Evolutionary conservation across 148 eudicot genomes (phyloP).

Genomic region (Camellia granthamiana): DNA sequence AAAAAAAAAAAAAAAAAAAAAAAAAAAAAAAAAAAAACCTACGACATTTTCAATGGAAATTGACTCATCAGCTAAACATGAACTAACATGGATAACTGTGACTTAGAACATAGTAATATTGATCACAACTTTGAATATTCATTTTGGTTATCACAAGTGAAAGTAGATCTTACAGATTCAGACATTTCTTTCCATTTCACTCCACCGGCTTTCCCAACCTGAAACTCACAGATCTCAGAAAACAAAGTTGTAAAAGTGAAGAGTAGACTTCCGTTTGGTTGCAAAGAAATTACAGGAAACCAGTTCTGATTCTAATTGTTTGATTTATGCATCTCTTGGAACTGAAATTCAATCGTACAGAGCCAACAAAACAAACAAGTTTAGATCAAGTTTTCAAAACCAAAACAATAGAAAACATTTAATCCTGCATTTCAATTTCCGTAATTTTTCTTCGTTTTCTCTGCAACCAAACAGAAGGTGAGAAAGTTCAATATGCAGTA

Average conservation of each 20-base stretch:
- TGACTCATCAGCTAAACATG: not conserved
- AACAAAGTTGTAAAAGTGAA: not conserved
- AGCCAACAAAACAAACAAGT: not conserved
- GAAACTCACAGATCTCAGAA: not conserved
- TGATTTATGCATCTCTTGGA: not conserved
- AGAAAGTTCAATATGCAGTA: no score
- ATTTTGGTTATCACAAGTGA: not conserved
- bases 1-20: no score
- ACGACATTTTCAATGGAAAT: not conserved
- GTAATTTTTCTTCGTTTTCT: not conserved
- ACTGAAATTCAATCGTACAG: not conserved
- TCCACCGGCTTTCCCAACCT: conserved; percentile 29
- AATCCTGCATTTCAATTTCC: not conserved
- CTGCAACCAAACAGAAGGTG: not conserved
- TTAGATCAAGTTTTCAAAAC: not conserved
- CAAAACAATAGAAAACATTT: not conserved
- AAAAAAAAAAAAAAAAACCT: not conserved
- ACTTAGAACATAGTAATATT: not conserved
- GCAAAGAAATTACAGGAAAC: no score
- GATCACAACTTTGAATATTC: not conserved
- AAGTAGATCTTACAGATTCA: conserved; percentile 24
- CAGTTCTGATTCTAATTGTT: not conserved
- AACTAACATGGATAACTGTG: not conserved
- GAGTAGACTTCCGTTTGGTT: not conserved
- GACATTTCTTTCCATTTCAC: conserved; percentile 27